Conservation (phyloP, 192 early-diverging fungal species). For the Podila epigama region DNA sequence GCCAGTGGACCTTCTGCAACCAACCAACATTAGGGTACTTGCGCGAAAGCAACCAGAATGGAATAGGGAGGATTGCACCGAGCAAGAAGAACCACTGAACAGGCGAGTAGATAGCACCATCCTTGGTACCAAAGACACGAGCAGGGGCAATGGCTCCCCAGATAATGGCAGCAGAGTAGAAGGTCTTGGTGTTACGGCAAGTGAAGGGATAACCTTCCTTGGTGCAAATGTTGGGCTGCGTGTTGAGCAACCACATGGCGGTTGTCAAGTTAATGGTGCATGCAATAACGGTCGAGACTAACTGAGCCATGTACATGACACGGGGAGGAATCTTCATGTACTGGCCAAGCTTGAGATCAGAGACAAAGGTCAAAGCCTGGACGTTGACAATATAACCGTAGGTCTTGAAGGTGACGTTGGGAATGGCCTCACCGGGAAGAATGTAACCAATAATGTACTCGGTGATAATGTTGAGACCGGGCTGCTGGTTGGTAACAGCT, state of each 20-base stretch:
- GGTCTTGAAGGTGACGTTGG: conserved; percentile 85
- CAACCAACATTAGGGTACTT: conserved; percentile 50
- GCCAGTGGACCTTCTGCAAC: conserved; percentile 58
- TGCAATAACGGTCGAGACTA: conserved; percentile 61
- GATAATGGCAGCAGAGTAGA: conserved; percentile 70
- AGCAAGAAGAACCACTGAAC: conserved; percentile 52
- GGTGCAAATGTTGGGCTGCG: conserved; percentile 50
- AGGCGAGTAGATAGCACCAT: conserved; percentile 28
- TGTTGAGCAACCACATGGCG: conserved; percentile 50
- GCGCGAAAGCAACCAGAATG: conserved; percentile 59
- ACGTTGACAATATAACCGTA: conserved; percentile 76
- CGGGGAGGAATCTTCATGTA: conserved; percentile 74
- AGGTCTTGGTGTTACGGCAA: conserved; percentile 55
- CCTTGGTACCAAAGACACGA: conserved; percentile 59
- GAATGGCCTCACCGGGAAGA: conserved; percentile 77
- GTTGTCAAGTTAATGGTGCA: conserved; percentile 56
- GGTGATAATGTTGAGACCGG: conserved; percentile 81
- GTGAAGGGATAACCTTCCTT: conserved; percentile 45
- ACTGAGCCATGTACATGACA: conserved; percentile 64
- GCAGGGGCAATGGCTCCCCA: conserved; percentile 77
- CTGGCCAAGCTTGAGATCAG: conserved; percentile 76
- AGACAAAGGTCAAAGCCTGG: conserved; percentile 72
- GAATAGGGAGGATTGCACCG: conserved; percentile 58
- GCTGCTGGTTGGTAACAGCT: conserved; percentile 74
- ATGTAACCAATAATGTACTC: conserved; percentile 85